These are phyloP conservation scores for Avena atlantica DNA, from an alignment of 176 grass and related monocot species.

Conservation along the genomic window DNA sequence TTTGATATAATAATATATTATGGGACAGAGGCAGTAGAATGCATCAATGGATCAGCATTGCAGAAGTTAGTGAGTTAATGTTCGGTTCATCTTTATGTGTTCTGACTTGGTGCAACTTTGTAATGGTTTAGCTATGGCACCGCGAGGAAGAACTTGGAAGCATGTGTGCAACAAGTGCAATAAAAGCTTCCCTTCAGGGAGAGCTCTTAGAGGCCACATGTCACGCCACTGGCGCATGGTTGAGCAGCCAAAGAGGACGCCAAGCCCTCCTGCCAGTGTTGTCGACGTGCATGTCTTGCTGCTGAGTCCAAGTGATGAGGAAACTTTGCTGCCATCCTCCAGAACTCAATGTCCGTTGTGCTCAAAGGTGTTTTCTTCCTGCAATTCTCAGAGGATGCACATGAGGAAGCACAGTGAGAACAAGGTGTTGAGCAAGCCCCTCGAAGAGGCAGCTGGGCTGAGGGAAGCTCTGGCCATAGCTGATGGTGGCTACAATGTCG, in stretches of 20 bases:
- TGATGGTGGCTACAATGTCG: constrained; percentile 14
- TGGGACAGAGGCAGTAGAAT: not conserved
- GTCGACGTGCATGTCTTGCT: constrained; percentile 9
- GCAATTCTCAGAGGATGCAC: constrained; percentile 25
- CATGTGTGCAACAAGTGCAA: constrained; percentile 50
- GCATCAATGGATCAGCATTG: not conserved
- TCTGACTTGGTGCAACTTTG: constrained; percentile 24
- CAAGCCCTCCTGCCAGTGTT: not conserved
- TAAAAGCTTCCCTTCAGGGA: constrained; percentile 52
- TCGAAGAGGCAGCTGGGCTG: constrained; percentile 31
- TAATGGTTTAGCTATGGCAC: constrained; percentile 34
- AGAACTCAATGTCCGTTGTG: constrained; percentile 29
- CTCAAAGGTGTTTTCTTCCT: constrained; percentile 41
- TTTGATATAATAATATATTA: too few species aligned
- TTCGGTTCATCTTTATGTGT: constrained; percentile 11
- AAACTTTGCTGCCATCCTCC: not conserved
- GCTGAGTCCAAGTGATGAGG: constrained; percentile 30
- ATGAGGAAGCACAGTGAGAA: constrained; percentile 15
- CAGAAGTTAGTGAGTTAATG: not conserved
- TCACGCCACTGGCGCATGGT: constrained; percentile 35
- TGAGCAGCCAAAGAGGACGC: constrained; percentile 29
- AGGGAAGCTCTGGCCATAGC: constrained; percentile 12
- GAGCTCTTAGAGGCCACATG: constrained; percentile 67
- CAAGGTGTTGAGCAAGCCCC: constrained; percentile 9
- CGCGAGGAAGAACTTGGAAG: constrained; percentile 31